Base-by-base conservation (phyloP, 257 asterid species). In the Salvia rosmarinus region DNA sequence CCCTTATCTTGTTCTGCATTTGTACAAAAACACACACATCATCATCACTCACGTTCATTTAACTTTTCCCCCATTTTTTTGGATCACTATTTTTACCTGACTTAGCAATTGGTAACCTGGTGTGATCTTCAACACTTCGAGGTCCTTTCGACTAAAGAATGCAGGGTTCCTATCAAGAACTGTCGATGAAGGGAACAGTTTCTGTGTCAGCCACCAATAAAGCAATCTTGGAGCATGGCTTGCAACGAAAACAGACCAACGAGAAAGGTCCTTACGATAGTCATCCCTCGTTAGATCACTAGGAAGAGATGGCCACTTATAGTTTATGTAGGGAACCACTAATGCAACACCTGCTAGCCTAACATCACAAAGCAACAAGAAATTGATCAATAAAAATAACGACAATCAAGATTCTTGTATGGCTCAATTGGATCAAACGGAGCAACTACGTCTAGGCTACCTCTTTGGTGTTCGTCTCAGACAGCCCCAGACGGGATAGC, bases 161-260 rank as follows among this genome's bases (percentile, higher is more conserved):
- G 79, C 67, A 30, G 98, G 90, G 77, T 85, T 94, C 66, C 88
- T 82, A 39, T 91, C 97, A 17, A 89, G 96, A n/a, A 84, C 87
- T 20, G 83, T 82, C 0, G 96, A 82, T 7, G 96, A 85, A n/a
- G 96, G n/a, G 82, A 94, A 94, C 52, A 94, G 14, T 40, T 91
- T 91, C 74, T 89, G 99, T 40, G 88, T 94, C 55, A 91, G 69
- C 96, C 96, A 93, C 98, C 97, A 91, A 73, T 89, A 84, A 25
- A 94, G 32, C 25, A 91, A 71, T 55, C 91, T 82, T 0, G 96
- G 96, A 71, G 88, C 71, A 37, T 81, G 81, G 44, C 85, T 79
- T 3, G 86, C n/a, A 50, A 83, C 79, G 71, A 81, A 78, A 65
- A 86, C 64, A 25, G 83, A 70, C 96, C 87, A 85, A 32, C 78